A percentile compares a stretch with the other conserved stretches of the same genome.
phyloP scores from a whole-genome alignment of 2,329 filamentous ascomycete genomes.

The Coniochaeta sp. region DNA sequence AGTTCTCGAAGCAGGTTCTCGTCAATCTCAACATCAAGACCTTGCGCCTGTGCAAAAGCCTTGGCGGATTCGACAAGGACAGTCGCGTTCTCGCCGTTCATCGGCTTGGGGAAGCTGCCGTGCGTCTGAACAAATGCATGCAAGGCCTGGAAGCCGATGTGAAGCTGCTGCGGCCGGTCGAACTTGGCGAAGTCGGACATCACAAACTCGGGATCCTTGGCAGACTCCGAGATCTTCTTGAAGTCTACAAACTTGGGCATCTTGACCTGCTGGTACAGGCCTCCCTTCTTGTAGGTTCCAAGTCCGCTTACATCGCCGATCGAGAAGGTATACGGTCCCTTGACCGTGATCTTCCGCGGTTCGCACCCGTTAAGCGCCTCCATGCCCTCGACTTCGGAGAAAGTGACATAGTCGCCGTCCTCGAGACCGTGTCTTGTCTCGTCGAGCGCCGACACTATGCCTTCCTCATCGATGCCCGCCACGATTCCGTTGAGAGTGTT shows the following conservation, averaged over 20 bases:
- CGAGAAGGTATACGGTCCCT: constrained; percentile 94
- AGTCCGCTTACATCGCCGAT: constrained; percentile 88
- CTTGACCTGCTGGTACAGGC: constrained; percentile 92
- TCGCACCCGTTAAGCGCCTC: constrained; percentile 76
- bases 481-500: constrained; percentile 82
- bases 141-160: constrained; percentile 86
- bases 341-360: constrained; percentile 86
- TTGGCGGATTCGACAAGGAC: constrained; percentile 72
- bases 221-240: constrained; percentile 67
- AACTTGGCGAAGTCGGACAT: constrained; percentile 98
- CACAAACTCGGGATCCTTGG: constrained; percentile 83
- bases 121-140: constrained; percentile 76
- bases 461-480: constrained; percentile 81
- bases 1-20: constrained; percentile 90
- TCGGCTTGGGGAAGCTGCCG: constrained; percentile 69
- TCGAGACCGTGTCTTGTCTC: constrained; percentile 93
- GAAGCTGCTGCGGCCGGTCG: constrained; percentile 85
- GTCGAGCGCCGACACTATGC: constrained; percentile 85
- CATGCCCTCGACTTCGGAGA: constrained; percentile 89
- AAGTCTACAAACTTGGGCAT: constrained; percentile 95
- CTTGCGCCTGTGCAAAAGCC: constrained; percentile 65
- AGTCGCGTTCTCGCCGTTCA: constrained; percentile 76
- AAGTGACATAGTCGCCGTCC: constrained; percentile 94
- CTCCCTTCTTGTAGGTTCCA: constrained; percentile 81
- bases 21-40: constrained; percentile 76